phyloP scores from a whole-genome alignment of 768 basidiomycete species.

The Calocybe cyanea region DNA sequence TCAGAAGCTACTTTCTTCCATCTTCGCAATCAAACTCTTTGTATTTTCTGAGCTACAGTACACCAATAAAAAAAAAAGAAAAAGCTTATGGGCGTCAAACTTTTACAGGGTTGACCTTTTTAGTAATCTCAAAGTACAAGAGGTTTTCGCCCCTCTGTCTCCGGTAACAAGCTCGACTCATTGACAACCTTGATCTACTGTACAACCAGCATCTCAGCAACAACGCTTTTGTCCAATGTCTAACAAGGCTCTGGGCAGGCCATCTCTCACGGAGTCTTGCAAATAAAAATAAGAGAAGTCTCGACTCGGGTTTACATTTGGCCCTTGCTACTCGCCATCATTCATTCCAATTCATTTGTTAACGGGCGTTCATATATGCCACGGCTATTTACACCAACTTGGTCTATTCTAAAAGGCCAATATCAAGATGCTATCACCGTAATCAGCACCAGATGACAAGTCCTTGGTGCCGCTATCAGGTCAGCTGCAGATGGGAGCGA shows the following conservation, averaged over 20 bases:
- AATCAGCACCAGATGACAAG: neutral
- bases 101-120: slow-evolving; percentile 20
- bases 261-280: slow-evolving; percentile 12
- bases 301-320: too few relatives aligned
- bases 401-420: too few relatives aligned
- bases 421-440: neutral
- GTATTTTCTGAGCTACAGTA: neutral
- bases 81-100: slow-evolving; percentile 1
- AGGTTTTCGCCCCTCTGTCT: slow-evolving; percentile 11
- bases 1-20: slow-evolving; percentile 14
- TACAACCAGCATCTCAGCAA: slow-evolving; percentile 18
- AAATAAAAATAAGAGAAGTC: too few relatives aligned
- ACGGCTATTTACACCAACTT: too few relatives aligned
- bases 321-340: too few relatives aligned
- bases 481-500: too few relatives aligned
- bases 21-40: slow-evolving; percentile 6
- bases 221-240: too few relatives aligned
- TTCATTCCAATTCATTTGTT: too few relatives aligned
- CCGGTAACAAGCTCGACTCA: slow-evolving; percentile 15
- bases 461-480: neutral
- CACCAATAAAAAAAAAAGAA: slow-evolving; percentile 1
- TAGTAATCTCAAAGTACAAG: slow-evolving; percentile 17
- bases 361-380: too few relatives aligned
- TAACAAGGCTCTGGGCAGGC: neutral
- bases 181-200: slow-evolving; percentile 27